Conservation (phyloP, 2,329 filamentous ascomycete species). For the Cladosporium phlei region DNA sequence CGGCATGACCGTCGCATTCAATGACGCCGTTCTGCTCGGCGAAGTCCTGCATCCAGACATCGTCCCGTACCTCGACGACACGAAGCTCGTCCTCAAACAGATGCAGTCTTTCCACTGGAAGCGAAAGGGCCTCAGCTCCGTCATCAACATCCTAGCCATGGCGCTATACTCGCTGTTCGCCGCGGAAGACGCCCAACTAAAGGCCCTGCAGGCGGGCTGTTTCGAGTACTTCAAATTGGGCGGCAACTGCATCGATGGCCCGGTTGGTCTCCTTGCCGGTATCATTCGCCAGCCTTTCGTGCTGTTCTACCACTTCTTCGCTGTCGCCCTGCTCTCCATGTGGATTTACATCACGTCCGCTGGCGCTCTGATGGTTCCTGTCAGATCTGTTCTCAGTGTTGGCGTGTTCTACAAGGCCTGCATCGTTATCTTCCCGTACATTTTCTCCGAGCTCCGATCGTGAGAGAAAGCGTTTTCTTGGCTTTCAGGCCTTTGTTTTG, state of each 20-base stretch:
- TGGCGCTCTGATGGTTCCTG: conserved; percentile 37
- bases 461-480: conserved; percentile 16
- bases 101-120: conserved; percentile 79
- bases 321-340: conserved; percentile 82
- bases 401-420: conserved; percentile 49
- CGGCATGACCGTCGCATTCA: conserved; percentile 96
- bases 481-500: not conserved
- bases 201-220: conserved; percentile 79
- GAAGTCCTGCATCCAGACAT: conserved; percentile 65
- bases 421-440: conserved; percentile 49
- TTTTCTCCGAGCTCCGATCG: conserved; percentile 34
- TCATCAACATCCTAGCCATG: conserved; percentile 97
- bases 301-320: conserved; percentile 90
- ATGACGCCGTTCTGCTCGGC: conserved; percentile 76
- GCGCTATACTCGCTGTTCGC: conserved; percentile 90
- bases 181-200: conserved; percentile 71
- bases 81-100: conserved; percentile 59
- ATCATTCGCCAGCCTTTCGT: conserved; percentile 71
- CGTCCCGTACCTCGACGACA: conserved; percentile 67
- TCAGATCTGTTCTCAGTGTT: conserved; percentile 38
- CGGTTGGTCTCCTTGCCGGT: conserved; percentile 75
- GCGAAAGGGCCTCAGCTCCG: conserved; percentile 73
- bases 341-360: conserved; percentile 58
- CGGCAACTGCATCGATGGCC: conserved; percentile 68
- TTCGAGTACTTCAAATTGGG: conserved; percentile 84